phyloP scores from a whole-genome alignment of 1,139 yeast genomes.

The Hemisphaericaspora xylanilytica region DNA sequence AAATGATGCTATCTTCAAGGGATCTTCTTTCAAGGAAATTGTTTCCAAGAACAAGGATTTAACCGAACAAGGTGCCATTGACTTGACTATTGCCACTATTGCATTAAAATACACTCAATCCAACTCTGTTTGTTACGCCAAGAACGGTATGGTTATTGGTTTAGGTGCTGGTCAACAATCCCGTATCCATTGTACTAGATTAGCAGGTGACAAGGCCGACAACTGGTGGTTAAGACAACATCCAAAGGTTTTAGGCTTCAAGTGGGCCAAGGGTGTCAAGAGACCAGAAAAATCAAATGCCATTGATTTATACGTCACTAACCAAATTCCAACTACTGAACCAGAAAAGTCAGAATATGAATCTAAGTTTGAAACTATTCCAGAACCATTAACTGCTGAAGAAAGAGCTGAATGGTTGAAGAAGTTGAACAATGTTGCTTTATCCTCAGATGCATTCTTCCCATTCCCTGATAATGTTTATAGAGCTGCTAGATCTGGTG shows the following conservation, averaged over 20 bases:
- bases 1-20: conserved; percentile 92
- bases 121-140: conserved; percentile 96
- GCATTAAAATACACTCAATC: conserved; percentile 97
- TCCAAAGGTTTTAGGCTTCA: conserved; percentile 85
- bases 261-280: conserved; percentile 98
- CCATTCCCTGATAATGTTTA: conserved; percentile 99
- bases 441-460: conserved; percentile 97
- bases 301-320: conserved; percentile 87
- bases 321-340: conserved; percentile 86
- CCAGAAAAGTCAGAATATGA: conserved; percentile 94
- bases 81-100: conserved; percentile 93
- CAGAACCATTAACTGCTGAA: conserved; percentile 74
- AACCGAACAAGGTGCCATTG: conserved; percentile 89
- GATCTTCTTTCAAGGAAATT: conserved; percentile 84
- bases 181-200: conserved; percentile 97
- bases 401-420: conserved; percentile 88
- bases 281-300: conserved; percentile 99
- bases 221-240: conserved; percentile 99
- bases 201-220: conserved; percentile 99
- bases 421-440: conserved; percentile 79
- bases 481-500: conserved; percentile 96
- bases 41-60: conserved; percentile 82
- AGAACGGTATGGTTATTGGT: conserved; percentile 98
- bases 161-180: conserved; percentile 99
- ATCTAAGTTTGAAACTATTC: conserved; percentile 79